Evolutionary conservation across 768 basidiomycete species (phyloP).

Genomic region (Tricholoma matsutake): DNA sequence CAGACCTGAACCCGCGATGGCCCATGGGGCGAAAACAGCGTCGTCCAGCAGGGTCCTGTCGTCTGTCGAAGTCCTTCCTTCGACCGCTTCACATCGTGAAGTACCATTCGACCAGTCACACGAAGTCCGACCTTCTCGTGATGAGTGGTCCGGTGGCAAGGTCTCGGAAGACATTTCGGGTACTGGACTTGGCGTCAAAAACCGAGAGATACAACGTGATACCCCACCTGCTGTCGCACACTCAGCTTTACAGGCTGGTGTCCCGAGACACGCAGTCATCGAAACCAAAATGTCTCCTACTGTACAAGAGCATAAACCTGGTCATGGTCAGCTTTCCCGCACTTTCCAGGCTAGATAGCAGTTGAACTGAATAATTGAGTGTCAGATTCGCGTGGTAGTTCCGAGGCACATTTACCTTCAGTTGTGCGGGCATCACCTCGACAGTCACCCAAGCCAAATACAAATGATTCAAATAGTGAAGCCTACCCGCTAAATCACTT

Average conservation of each 20-base stretch:
- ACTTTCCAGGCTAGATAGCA: not conserved
- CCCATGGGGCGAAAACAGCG: not conserved
- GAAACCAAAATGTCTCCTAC: not conserved
- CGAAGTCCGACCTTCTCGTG: not conserved
- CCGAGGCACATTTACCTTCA: not conserved
- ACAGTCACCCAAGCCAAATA: not conserved
- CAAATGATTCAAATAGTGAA: not conserved
- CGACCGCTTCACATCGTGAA: not conserved
- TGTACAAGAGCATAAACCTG: not conserved
- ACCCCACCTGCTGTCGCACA: not conserved
- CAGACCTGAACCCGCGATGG: not conserved
- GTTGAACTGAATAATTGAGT: not conserved
- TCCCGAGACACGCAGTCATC: not conserved
- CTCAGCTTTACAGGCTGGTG: not conserved
- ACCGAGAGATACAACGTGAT: not conserved
- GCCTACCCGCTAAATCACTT: not conserved
- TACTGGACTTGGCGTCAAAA: not conserved
- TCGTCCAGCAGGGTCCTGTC: not conserved
- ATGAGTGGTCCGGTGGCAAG: not conserved
- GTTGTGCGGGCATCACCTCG: not conserved
- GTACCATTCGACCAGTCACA: not conserved
- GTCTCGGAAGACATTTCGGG: not conserved
- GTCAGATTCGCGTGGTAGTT: not conserved
- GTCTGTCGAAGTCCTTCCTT: not conserved
- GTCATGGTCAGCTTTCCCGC: not conserved